These are phyloP conservation scores for Avena eriantha DNA, from an alignment of 176 grass and related monocot genomes.

Conservation along the genomic window DNA sequence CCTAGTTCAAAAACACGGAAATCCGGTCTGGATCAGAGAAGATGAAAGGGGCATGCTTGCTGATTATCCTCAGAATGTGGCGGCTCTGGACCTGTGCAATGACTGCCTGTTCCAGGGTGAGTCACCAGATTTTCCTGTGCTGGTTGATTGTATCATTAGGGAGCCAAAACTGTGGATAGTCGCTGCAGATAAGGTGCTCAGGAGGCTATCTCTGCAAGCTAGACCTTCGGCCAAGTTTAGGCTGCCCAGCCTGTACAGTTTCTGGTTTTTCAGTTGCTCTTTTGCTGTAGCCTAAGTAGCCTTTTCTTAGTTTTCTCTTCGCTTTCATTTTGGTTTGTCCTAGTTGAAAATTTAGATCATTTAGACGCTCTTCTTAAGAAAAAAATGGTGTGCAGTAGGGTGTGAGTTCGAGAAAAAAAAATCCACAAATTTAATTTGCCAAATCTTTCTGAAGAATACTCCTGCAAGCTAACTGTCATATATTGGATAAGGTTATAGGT, in stretches of 20 bases:
- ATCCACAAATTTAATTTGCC: neutral
- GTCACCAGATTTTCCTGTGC: neutral
- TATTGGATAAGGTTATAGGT: constrained; percentile 1
- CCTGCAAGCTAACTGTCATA: constrained; percentile 7
- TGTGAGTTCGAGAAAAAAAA: neutral
- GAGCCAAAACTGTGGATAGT: neutral
- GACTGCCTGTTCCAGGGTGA: neutral
- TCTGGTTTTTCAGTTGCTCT: constrained; percentile 1
- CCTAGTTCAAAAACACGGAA: neutral
- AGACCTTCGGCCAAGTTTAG: neutral
- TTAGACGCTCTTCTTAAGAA: neutral
- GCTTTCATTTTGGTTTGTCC: neutral
- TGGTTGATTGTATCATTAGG: neutral
- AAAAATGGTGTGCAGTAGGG: neutral
- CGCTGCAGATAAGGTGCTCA: neutral
- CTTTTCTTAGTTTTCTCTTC: constrained; percentile 1
- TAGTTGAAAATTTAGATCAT: neutral
- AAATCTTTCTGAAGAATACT: neutral
- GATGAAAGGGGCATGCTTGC: neutral
- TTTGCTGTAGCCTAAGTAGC: constrained; percentile 3
- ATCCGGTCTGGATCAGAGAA: neutral
- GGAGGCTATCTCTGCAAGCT: neutral
- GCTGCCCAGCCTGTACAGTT: neutral
- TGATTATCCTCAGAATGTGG: constrained; percentile 13
- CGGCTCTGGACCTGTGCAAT: neutral